Base-by-base conservation (phyloP, 768 basidiomycete species). In the Leccinum sublutescens region DNA sequence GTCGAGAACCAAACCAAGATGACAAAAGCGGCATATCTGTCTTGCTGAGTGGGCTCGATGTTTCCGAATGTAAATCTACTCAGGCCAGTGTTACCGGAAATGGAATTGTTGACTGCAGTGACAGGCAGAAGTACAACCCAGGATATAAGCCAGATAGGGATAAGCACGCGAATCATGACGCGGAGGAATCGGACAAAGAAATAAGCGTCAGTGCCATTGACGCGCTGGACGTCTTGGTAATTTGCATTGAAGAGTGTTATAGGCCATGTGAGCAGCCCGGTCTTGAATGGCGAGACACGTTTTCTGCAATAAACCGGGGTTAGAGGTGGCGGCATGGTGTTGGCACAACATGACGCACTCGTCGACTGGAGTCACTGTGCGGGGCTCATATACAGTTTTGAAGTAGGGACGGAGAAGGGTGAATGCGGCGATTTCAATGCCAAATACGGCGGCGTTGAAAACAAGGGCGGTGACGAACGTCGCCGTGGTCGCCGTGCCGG, bases 111-210 rank as follows among this genome's bases (percentile, higher is more conserved):
- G 53, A 84, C 83, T 25, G 82, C 74, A 5, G 87, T 84, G 65
- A 90, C 73, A 21, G 96, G 96, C 1, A 98, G 75, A 33, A 98
- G 83, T 58, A 97, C 78, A 52, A 76, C 69, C 95, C 96, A 98
- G 2, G 93, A 91, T 36, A 98, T 29, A 52, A 93, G 62, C 95
- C 93, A 99, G 67, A 97, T 92, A 23, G 97, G 95, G 6, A 95
- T 66, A 70, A 98, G 81, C 25, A 95, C 76, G 63, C 86, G 83
- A 52, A 85, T 71, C 84, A 97, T 89, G 80, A 98, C 86, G 52
- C 88, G 85, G 29, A 92, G 79, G 73, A 91, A 98, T 55, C 93
- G 89, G 49, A 97, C 87, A 66, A 91, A 99, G 69, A 95, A 88
- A 76, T 96, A 99, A 15, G 94, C 91, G 71, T 98, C 96, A 58